phyloP scores from a whole-genome alignment of 1,284 basidiomycete species.

The Cerioporus squamosus region DNA sequence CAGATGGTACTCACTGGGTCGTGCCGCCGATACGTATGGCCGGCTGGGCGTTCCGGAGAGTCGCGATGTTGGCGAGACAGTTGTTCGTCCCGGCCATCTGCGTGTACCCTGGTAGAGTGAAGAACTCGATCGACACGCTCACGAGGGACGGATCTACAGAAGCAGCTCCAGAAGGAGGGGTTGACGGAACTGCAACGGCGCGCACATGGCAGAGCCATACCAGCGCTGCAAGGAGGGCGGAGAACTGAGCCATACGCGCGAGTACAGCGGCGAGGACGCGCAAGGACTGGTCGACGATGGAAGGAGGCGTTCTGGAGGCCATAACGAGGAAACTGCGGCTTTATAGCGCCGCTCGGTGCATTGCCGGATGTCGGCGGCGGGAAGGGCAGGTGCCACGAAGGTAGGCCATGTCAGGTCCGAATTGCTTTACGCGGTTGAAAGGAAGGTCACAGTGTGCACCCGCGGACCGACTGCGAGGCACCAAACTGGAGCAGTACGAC shows the following conservation, averaged over 20 bases:
- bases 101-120: slow-evolving; percentile 46
- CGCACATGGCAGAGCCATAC: slow-evolving; percentile 1
- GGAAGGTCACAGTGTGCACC: slow-evolving; percentile 1
- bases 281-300: neutral
- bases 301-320: neutral
- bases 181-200: slow-evolving; percentile 35
- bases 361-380: slow-evolving; percentile 5
- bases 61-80: slow-evolving; percentile 41
- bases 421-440: neutral
- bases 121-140: slow-evolving; percentile 46
- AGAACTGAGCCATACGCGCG: slow-evolving; percentile 4
- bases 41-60: slow-evolving; percentile 40
- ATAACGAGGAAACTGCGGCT: neutral
- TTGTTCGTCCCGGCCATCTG: slow-evolving; percentile 39
- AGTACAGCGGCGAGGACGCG: neutral
- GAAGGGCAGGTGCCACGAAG: neutral
- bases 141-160: slow-evolving; percentile 40
- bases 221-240: slow-evolving; percentile 7
- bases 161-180: slow-evolving; percentile 35
- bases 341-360: slow-evolving; percentile 18
- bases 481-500: neutral
- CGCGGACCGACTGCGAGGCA: slow-evolving; percentile 11
- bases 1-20: slow-evolving; percentile 40
- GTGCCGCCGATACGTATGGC: slow-evolving; percentile 48
- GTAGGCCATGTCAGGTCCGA: neutral